Evolutionary conservation across 176 grass and related monocot species (phyloP).

Genomic region (Eremochloa ophiuroides): DNA sequence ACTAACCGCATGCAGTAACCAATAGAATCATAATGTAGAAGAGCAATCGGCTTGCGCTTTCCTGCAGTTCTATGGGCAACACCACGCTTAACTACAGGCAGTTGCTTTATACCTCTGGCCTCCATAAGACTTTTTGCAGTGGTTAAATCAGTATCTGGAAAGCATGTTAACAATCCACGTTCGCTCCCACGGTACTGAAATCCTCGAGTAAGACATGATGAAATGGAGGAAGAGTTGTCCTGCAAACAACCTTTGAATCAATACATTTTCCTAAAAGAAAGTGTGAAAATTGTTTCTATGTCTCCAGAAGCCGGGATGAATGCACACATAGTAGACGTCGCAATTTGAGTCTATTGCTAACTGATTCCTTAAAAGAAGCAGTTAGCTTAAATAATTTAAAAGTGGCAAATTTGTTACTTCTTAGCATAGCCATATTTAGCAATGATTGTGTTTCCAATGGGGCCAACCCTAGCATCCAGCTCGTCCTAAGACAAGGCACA

Average conservation of each 20-base stretch:
- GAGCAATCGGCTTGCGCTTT: conserved; percentile 61
- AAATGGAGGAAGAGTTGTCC: conserved; percentile 54
- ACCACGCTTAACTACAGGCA: conserved; percentile 91
- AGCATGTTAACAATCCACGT: conserved; percentile 77
- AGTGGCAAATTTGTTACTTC: conserved; percentile 14
- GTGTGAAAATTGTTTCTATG: background rate
- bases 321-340: background rate
- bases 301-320: background rate
- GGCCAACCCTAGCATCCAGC: background rate
- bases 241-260: conserved; percentile 41
- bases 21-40: conserved; percentile 90
- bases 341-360: background rate
- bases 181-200: conserved; percentile 57
- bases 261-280: background rate
- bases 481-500: background rate
- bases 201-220: conserved; percentile 68
- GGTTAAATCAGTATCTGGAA: conserved; percentile 89
- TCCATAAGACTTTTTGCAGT: conserved; percentile 94
- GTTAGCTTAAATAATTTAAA: background rate
- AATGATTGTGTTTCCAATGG: background rate
- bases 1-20: conserved; percentile 71
- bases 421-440: background rate
- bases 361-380: background rate
- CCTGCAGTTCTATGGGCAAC: conserved; percentile 43
- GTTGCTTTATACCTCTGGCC: conserved; percentile 89